Evolutionary conservation across 257 asterid genomes (phyloP).

Genomic region (Nicotiana knightiana): DNA sequence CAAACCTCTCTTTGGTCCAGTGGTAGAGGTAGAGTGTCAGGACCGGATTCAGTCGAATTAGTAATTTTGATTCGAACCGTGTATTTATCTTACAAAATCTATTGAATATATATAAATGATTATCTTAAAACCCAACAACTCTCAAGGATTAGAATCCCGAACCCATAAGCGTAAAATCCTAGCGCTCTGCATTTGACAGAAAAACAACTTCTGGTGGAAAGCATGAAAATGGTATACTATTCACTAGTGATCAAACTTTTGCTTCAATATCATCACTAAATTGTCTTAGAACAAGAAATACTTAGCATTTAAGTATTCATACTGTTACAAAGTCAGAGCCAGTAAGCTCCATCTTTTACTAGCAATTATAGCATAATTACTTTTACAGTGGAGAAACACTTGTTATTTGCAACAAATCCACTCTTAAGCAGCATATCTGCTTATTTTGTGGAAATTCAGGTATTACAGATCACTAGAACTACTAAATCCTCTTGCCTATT

Average conservation of each 20-base stretch:
- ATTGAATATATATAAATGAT: too few relatives aligned
- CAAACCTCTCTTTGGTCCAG: too few relatives aligned
- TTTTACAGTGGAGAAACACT: neutral
- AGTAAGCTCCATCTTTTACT: neutral
- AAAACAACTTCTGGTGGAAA: neutral
- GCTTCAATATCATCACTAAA: neutral
- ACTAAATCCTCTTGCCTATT: neutral
- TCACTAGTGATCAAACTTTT: neutral
- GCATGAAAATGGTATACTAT: neutral
- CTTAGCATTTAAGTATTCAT: neutral
- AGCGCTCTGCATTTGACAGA: neutral
- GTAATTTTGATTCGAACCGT: too few relatives aligned
- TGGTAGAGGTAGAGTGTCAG: too few relatives aligned
- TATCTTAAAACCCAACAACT: too few relatives aligned
- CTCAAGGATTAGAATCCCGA: too few relatives aligned
- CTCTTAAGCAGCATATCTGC: neutral
- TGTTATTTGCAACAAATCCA: neutral
- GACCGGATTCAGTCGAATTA: too few relatives aligned
- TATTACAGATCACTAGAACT: neutral
- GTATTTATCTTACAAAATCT: too few relatives aligned
- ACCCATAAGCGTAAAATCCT: too few relatives aligned
- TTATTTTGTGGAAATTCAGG: neutral
- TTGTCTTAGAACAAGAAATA: neutral
- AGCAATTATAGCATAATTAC: neutral
- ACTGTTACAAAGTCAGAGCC: neutral